Evolutionary conservation across 2,329 filamentous ascomycete species (phyloP), one percentile per base, ranked within the genome.

Genomic region (Colletotrichum sp.): DNA sequence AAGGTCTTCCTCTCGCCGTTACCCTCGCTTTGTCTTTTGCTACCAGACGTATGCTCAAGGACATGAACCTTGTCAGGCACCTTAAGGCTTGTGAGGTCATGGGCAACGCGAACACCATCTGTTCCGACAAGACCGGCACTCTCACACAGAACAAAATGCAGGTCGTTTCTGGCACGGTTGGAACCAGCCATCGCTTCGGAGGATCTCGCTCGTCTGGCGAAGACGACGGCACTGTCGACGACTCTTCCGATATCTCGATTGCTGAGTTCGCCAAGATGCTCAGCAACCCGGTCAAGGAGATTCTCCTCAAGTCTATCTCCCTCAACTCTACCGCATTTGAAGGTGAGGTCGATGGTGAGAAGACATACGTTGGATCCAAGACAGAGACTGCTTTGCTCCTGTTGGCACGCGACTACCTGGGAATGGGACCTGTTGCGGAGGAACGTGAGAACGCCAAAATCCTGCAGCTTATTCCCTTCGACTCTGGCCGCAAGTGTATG

Each of bases 51-150:
- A 95, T 95, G 94, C 85, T 95, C 75, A 93, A 91, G 79, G 94
- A 95, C 83, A 94, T 94, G 85, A 95, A 95, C 80, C 85, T 96
- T 75, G 94, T 95, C 60, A 92, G 94, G 44, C 93, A 95, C 73
- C 88, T 96, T 72, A 94, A 94, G 80, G 93, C 94, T 26, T 95
- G 94, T 80, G 94, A 95, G 83, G 95, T 95, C 62, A 95, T 95
- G 94, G 94, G 94, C 68, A 95, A 95, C 80, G 94, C 93, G 8
- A 94, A 93, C 1, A 92, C 91, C 0, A 93, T 93, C 67, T 93
- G 92, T 84, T 93, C 91, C 1, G 92, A 93, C 85, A 93, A 93
- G 84, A 93, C 92, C 0, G 92, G 92, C 63, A 93, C 92, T 7
- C 84, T 93, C 66, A 93, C 92, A 1, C 92, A 93, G 81, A 93